Evolutionary conservation across 1,139 yeast genomes (phyloP), one percentile per base, ranked within the genome.

Genomic region (Debaryomycetaceae sp.): DNA sequence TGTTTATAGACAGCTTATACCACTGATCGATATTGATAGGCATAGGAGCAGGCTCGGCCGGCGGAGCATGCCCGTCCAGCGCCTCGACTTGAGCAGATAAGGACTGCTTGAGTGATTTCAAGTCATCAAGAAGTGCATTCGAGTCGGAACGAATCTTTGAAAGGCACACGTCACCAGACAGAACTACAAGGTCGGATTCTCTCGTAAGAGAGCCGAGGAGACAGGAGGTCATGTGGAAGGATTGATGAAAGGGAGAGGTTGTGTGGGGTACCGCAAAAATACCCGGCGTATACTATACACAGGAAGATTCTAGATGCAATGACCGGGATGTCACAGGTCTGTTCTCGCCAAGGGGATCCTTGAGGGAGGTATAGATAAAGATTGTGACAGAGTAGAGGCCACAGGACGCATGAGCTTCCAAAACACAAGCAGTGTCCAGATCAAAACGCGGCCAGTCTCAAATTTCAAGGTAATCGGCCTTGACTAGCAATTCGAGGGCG

Each of bases 401-500:
- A n/a, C n/a, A n/a, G n/a, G n/a, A n/a, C n/a, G n/a, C n/a, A n/a
- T n/a, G n/a, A n/a, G n/a, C n/a, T n/a, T n/a, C n/a, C n/a, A n/a
- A n/a, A n/a, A n/a, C n/a, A n/a, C n/a, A n/a, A n/a, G n/a, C n/a
- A n/a, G n/a, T n/a, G n/a, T n/a, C n/a, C n/a, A n/a, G n/a, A n/a
- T n/a, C n/a, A n/a, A n/a, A n/a, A n/a, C n/a, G n/a, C n/a, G n/a
- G n/a, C n/a, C n/a, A n/a, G n/a, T n/a, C 20, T 18, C 37, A 63
- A 30, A 77, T 75, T 46, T 83, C 90, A 43, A 86, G 60, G 48
- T 73, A 86, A 49, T 87, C 97, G 0, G 97, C 95, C 21, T 94
- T 94, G 23, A 90, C 92, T 28, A 90, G 57, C 40, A 90, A 58
- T 46, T 90, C 97, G 39, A 90, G 61, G 0, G 97, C 95, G 69